phyloP scores from a whole-genome alignment of 805 yeast species.

The Saccharomyces cerevisiae region DNA sequence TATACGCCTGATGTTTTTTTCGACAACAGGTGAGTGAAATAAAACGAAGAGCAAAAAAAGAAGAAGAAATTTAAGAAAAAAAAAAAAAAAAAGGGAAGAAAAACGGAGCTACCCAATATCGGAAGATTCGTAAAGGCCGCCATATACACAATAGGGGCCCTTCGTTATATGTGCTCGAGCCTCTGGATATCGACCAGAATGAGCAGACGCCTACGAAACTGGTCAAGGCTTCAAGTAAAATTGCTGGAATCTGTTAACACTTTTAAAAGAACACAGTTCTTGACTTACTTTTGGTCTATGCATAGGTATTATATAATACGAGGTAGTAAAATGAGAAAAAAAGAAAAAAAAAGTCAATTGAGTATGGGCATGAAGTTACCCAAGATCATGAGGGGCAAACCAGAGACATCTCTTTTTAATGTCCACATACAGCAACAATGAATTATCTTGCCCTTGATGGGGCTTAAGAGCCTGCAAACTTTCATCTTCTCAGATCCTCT shows the following conservation, averaged over 20 bases:
- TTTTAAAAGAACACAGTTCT: not conserved
- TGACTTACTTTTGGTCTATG: not conserved
- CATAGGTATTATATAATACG: not conserved
- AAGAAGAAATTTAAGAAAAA: not conserved
- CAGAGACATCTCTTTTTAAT: slow-evolving; percentile 87
- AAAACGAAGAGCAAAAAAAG: not conserved
- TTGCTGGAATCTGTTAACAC: not conserved
- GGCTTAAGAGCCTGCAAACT: slow-evolving; percentile 69
- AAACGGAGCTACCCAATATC: not conserved
- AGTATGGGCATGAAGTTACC: slow-evolving; percentile 83
- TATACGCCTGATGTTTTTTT: not conserved
- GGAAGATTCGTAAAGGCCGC: not conserved
- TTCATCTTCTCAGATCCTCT: slow-evolving; percentile 84
- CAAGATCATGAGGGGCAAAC: slow-evolving; percentile 92
- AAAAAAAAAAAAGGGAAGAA: not conserved
- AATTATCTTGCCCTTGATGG: slow-evolving; percentile 41
- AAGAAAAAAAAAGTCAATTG: slow-evolving; percentile 21
- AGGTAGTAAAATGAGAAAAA: not conserved
- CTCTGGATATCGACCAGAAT: not conserved
- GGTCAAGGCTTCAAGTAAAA: too few species aligned
- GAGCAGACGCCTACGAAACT: too few species aligned
- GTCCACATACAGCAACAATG: slow-evolving; percentile 88
- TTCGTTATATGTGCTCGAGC: not conserved
- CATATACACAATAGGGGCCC: not conserved
- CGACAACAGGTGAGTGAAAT: not conserved